Conservation (phyloP, 768 basidiomycete genomes). For the Auriscalpium orientale region DNA sequence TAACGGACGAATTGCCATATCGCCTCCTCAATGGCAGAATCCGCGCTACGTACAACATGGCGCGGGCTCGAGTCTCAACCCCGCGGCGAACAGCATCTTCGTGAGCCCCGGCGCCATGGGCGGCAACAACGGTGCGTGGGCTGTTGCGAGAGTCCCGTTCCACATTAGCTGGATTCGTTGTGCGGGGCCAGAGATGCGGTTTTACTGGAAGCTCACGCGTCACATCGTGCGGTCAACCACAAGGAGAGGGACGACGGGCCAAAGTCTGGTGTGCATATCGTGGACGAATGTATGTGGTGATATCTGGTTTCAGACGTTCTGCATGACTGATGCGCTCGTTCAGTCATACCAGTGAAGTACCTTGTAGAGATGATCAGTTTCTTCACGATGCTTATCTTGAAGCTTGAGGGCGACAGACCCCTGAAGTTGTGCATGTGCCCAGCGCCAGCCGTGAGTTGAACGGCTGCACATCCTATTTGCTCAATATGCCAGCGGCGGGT, state of each 20-base stretch:
- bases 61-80: conserved; percentile 18
- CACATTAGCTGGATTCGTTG: neutral
- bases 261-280: conserved; percentile 50
- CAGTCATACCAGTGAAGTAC: conserved; percentile 41
- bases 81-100: conserved; percentile 17
- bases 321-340: neutral
- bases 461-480: too few species aligned
- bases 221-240: conserved; percentile 13
- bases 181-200: conserved; percentile 5
- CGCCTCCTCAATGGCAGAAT: conserved; percentile 37
- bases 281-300: conserved; percentile 60
- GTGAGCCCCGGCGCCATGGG: conserved; percentile 33
- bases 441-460: too few species aligned
- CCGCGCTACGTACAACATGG: conserved; percentile 28
- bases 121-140: conserved; percentile 27
- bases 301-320: neutral
- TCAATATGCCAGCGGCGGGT: too few species aligned
- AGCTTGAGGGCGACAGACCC: conserved; percentile 28
- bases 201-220: conserved; percentile 11
- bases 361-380: conserved; percentile 64
- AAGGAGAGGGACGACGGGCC: conserved; percentile 18
- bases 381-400: conserved; percentile 57
- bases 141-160: too few species aligned
- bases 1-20: conserved; percentile 30
- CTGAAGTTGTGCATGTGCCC: neutral